Percentiles rank a stretch among this genome's conserved stretches.
These are phyloP conservation scores for Entoloma clypeatum DNA, from an alignment of 1,284 basidiomycete species.

Conservation along the genomic window DNA sequence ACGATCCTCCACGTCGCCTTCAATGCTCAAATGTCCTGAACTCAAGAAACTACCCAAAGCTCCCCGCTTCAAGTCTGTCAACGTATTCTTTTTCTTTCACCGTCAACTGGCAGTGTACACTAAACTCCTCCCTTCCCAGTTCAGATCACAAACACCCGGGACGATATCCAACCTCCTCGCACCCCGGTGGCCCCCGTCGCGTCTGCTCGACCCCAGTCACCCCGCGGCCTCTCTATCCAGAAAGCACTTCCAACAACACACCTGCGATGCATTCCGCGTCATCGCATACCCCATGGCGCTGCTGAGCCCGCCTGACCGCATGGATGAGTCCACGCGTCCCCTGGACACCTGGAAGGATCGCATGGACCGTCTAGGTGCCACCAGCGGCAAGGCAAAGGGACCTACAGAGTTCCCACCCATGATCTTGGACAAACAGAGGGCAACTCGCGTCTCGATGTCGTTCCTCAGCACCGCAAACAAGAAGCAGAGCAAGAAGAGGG, in stretches of 20 bases:
- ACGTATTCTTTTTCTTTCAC: constrained; percentile 20
- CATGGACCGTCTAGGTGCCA: constrained; percentile 21
- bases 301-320: constrained; percentile 20
- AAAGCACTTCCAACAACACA: constrained; percentile 20
- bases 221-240: constrained; percentile 21
- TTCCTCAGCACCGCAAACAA: constrained; percentile 26
- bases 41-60: constrained; percentile 30
- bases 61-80: constrained; percentile 25
- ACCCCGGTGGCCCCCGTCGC: constrained; percentile 2
- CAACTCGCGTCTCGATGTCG: constrained; percentile 30
- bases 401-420: constrained; percentile 16
- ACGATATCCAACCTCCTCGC: constrained; percentile 15
- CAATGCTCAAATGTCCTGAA: constrained; percentile 30
- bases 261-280: constrained; percentile 20
- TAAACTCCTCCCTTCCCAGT: constrained; percentile 15
- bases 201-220: constrained; percentile 28
- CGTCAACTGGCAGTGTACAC: not conserved
- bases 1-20: too few species aligned
- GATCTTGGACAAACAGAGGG: constrained; percentile 19
- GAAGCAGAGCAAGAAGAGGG: constrained; percentile 26
- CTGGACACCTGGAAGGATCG: constrained; percentile 29
- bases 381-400: constrained; percentile 8
- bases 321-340: constrained; percentile 9
- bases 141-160: constrained; percentile 26
- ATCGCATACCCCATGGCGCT: constrained; percentile 30